phyloP scores from a whole-genome alignment of 1,284 basidiomycete genomes.

The Trichosporon inkin region DNA sequence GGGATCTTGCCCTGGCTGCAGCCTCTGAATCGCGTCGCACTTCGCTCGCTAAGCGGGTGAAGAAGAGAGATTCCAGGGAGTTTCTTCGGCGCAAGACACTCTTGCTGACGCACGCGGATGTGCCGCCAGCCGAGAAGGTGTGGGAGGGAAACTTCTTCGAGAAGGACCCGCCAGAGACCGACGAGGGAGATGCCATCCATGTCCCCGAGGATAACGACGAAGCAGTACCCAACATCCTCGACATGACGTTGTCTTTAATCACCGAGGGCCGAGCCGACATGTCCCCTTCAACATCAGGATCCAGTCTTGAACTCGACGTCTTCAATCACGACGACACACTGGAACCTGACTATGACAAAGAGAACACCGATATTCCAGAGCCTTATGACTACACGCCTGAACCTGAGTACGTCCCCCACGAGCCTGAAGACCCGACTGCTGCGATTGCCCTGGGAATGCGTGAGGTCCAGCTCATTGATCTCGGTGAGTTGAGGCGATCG shows the following conservation, averaged over 20 bases:
- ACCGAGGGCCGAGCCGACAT: neutral
- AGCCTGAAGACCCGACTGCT: neutral
- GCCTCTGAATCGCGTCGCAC: slow-evolving; percentile 10
- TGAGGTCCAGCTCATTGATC: slow-evolving; percentile 5
- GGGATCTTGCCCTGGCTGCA: neutral
- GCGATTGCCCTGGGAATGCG: slow-evolving; percentile 18
- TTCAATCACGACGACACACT: neutral
- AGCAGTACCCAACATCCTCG: neutral
- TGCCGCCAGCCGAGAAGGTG: slow-evolving; percentile 15
- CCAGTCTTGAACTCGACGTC: slow-evolving; percentile 1
- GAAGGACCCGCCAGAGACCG: slow-evolving; percentile 1
- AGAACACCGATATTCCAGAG: slow-evolving; percentile 31
- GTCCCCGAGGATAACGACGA: slow-evolving; percentile 4
- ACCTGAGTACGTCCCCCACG: slow-evolving; percentile 11
- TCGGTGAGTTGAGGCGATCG: slow-evolving; percentile 11
- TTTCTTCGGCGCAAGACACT: slow-evolving; percentile 36
- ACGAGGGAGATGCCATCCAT: slow-evolving; percentile 7
- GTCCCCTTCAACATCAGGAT: neutral
- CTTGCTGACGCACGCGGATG: slow-evolving; percentile 20
- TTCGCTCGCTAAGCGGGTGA: slow-evolving; percentile 17
- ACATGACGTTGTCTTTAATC: neutral
- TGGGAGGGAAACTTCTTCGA: slow-evolving; percentile 26
- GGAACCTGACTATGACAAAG: slow-evolving; percentile 35
- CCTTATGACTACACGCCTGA: slow-evolving; percentile 13
- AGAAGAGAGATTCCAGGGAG: slow-evolving; percentile 36